These are phyloP conservation scores for Trypanosoma boissoni DNA, from an alignment of 208 protist genomes.

Conservation along the genomic window DNA sequence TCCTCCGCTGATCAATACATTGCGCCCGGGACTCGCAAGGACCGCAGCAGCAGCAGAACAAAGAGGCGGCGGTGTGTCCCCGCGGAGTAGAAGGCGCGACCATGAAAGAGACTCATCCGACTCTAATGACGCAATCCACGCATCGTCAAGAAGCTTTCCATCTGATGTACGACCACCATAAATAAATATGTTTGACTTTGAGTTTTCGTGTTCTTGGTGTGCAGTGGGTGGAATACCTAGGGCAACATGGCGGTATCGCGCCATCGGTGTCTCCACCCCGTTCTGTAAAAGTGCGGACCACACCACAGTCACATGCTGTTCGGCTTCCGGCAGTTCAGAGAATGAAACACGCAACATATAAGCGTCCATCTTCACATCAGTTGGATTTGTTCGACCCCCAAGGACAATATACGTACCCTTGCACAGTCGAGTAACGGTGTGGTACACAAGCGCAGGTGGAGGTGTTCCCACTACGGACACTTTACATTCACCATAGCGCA, in stretches of 20 bases:
- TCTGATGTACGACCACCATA: conserved; percentile 44
- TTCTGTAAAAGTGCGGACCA: conserved; percentile 12
- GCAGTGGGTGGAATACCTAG: neutral
- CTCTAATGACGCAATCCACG: conserved; percentile 34
- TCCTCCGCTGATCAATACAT: conserved; percentile 30
- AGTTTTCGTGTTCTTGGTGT: neutral
- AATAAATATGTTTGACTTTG: conserved; percentile 23
- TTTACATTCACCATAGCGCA: conserved; percentile 63
- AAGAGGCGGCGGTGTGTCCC: conserved; percentile 25
- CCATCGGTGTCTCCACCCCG: conserved; percentile 3
- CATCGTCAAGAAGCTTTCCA: conserved; percentile 27
- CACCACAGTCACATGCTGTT: conserved; percentile 5
- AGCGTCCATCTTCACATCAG: conserved; percentile 31
- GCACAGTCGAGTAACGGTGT: conserved; percentile 57
- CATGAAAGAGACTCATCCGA: conserved; percentile 24
- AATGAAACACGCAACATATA: conserved; percentile 53
- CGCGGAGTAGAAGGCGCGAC: conserved; percentile 14
- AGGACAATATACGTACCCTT: conserved; percentile 61
- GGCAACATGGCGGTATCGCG: conserved; percentile 53
- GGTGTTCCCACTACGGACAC: conserved; percentile 18
- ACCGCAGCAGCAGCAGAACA: conserved; percentile 46
- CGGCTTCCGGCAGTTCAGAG: neutral
- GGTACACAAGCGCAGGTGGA: conserved; percentile 65
- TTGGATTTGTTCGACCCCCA: conserved; percentile 80
- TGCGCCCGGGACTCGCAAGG: neutral